Evolutionary conservation across 2,329 filamentous ascomycete genomes (phyloP).

Genomic region (Cytospora piceae): DNA sequence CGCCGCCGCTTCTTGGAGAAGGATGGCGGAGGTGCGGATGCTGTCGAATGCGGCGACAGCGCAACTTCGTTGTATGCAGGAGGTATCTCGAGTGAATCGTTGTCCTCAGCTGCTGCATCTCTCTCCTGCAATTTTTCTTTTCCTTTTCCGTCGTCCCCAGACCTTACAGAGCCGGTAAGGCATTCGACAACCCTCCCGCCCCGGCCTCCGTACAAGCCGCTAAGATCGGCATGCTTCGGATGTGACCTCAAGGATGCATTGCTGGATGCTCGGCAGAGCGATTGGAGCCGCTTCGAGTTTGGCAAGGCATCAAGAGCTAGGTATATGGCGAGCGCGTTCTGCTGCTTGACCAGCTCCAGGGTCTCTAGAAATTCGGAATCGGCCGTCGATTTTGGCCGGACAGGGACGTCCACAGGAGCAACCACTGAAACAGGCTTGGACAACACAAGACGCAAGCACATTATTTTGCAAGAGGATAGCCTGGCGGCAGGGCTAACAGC

Average conservation of each 20-base stretch:
- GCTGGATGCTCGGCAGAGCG: background rate
- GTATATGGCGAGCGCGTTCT: background rate
- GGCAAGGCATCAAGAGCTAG: background rate
- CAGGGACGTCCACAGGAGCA: background rate
- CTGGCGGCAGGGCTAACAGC: background rate
- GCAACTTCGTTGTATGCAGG: background rate
- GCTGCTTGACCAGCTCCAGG: background rate
- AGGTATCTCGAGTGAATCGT: background rate
- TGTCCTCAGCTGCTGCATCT: background rate
- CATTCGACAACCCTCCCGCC: background rate
- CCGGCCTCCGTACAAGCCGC: background rate
- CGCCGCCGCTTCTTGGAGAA: background rate
- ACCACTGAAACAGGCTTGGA: background rate
- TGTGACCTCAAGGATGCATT: background rate
- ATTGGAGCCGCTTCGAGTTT: background rate
- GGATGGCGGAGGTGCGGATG: background rate
- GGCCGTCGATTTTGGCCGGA: background rate
- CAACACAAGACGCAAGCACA: slow-evolving; percentile 1
- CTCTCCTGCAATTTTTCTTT: background rate
- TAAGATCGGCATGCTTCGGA: slow-evolving; percentile 2
- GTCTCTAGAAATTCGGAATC: background rate
- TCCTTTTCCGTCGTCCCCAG: background rate
- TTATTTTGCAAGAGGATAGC: background rate
- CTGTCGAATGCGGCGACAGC: background rate
- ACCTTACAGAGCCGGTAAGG: background rate